A percentile compares a stretch with the other conserved stretches of the same genome.
phyloP scores from a whole-genome alignment of 768 basidiomycete genomes.

The Phylloporus rhodoxanthus region DNA sequence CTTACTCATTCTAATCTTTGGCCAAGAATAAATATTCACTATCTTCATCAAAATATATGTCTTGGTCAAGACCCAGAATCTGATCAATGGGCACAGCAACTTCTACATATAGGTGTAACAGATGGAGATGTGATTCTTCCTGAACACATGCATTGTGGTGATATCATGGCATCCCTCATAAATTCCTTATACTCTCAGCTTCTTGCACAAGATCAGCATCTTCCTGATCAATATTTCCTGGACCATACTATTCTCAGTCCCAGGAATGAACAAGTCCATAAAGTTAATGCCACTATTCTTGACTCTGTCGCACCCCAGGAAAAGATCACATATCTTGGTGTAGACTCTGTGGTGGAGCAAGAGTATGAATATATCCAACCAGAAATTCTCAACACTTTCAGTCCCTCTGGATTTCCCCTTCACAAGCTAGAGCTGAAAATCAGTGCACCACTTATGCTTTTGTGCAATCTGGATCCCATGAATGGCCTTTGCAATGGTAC shows the following conservation, averaged over 20 bases:
- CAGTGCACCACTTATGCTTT: slow-evolving; percentile 37
- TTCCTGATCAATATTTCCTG: slow-evolving; percentile 23
- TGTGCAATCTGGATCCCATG: slow-evolving; percentile 37
- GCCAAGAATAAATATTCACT: slow-evolving; percentile 27
- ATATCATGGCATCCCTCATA: slow-evolving; percentile 21
- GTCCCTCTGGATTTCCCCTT: slow-evolving; percentile 36
- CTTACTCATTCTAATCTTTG: slow-evolving; percentile 37
- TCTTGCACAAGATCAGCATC: slow-evolving; percentile 3
- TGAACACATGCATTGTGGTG: slow-evolving; percentile 22
- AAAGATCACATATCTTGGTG: slow-evolving; percentile 6
- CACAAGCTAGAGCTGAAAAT: slow-evolving; percentile 30
- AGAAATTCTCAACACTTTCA: slow-evolving; percentile 38
- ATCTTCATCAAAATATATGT: background rate
- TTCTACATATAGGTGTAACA: slow-evolving; percentile 15
- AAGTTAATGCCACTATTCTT: background rate
- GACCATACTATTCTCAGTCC: slow-evolving; percentile 27
- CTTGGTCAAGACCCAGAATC: slow-evolving; percentile 20
- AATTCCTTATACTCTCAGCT: background rate
- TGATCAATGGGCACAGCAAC: slow-evolving; percentile 25
- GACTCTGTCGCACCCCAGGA: no score
- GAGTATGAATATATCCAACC: slow-evolving; percentile 25
- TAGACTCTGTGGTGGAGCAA: slow-evolving; percentile 26
- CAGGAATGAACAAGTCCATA: slow-evolving; percentile 27
- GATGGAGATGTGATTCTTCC: slow-evolving; percentile 22
- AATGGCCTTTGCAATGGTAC: slow-evolving; percentile 39